Percentiles rank a stretch among this genome's conserved stretches.
Evolutionary conservation across 2,329 filamentous ascomycete species (phyloP).

Genomic region (Xylaria sp.): DNA sequence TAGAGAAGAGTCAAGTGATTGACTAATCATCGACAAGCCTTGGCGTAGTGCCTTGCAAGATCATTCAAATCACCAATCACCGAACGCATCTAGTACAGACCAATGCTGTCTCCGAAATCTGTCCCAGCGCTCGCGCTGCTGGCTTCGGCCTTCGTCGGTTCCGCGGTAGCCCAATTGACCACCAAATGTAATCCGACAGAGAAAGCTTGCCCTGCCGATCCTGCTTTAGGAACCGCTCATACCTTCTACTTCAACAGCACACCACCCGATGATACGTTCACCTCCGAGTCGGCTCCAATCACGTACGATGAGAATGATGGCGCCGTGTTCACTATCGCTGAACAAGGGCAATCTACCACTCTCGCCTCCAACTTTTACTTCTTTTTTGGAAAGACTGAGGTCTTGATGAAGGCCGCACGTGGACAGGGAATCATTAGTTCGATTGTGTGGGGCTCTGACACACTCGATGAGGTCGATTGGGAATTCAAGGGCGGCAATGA

Average conservation of each 20-base stretch:
- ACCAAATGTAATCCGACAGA: constrained; percentile 83
- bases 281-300: constrained; percentile 73
- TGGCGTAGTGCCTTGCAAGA: constrained; percentile 10
- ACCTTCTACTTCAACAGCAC: constrained; percentile 73
- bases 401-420: constrained; percentile 78
- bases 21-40: background rate
- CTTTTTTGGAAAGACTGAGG: constrained; percentile 84
- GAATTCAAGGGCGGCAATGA: constrained; percentile 79
- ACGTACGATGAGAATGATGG: constrained; percentile 70
- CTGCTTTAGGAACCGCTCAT: constrained; percentile 74
- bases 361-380: constrained; percentile 84
- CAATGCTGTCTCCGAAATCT: constrained; percentile 26
- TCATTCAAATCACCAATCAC: background rate
- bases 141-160: constrained; percentile 55
- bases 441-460: constrained; percentile 84
- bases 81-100: background rate
- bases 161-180: constrained; percentile 75
- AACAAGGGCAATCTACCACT: constrained; percentile 80
- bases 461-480: constrained; percentile 90
- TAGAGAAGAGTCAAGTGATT: background rate
- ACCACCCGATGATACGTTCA: constrained; percentile 71
- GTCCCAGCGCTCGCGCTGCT: constrained; percentile 54
- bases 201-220: constrained; percentile 74
- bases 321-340: constrained; percentile 76
- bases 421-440: constrained; percentile 83